Evolutionary conservation across 78 protist species (phyloP), one percentile per base, ranked within the genome.

Genomic region (Polysphondylium violaceum): DNA sequence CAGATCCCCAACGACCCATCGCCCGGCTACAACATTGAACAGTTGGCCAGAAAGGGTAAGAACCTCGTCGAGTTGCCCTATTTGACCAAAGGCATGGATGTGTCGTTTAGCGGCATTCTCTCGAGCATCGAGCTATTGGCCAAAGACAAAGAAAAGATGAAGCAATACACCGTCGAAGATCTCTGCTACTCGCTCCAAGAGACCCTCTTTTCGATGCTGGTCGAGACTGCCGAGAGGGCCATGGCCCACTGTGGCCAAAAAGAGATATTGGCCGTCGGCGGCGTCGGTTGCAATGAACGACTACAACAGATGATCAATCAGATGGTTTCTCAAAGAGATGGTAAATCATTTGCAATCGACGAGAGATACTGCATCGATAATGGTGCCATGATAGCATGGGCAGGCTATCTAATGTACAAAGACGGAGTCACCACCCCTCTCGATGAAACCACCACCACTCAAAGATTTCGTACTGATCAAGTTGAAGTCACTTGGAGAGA

Each of bases 21-120:
- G 4, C 99, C 99, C 3, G 99, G 99, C 1, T 98, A 97, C 94
- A 98, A 99, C 94, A 97, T 99, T 38, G 99, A 98, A 88, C 99
- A 96, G 40, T n/a, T 86, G 36, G 99, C 99, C 0, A 94, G 90
- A 11, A 53, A 94, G 87, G 98, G 98, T 21, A 78, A 21, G 9
- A 5, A 61, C 29, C 61, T 93, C 12, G 43, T 98, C 2, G 96
- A 94, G 55, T 76, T 99, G 7, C 99, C 99, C 7, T 98, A 98
- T 64, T 88, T 94, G 1, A 99, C 98, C 56, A 97, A 96, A 78
- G 99, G 99, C 6, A 98, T 98, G 99, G 99, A 97, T 71, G 97
- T 97, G 38, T 95, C 98, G 16, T 96, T 98, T 64, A 86, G 97
- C 27, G 99, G 99, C 36, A 73, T 98, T n/a, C 96, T 98, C 17